Percentiles rank a stretch among this genome's conserved stretches.
These are phyloP conservation scores for Podospora fimiseda DNA, from an alignment of 495 filamentous ascomycete genomes.

Conservation along the genomic window DNA sequence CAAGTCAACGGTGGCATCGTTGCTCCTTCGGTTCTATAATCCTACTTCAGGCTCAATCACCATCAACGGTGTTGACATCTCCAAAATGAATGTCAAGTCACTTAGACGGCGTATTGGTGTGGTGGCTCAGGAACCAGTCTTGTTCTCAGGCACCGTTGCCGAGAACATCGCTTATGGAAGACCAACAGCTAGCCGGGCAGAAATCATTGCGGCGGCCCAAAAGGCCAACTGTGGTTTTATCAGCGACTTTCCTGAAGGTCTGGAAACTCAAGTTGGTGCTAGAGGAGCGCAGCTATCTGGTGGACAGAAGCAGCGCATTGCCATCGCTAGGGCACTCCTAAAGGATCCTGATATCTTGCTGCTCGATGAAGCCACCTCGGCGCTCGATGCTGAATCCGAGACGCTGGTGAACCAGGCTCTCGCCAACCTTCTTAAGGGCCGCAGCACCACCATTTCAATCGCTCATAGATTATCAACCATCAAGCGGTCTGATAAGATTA, in stretches of 20 bases:
- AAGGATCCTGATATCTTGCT: constrained; percentile 96
- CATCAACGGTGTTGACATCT: constrained; percentile 80
- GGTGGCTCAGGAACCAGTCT: constrained; percentile 89
- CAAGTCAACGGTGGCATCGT: constrained; percentile 86
- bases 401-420: constrained; percentile 91
- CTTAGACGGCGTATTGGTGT: constrained; percentile 91
- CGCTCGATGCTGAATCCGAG: constrained; percentile 95
- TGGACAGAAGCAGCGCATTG: constrained; percentile 96
- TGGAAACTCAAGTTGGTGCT: constrained; percentile 89
- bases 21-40: constrained; percentile 86
- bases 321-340: constrained; percentile 88
- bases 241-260: constrained; percentile 89
- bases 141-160: constrained; percentile 92
- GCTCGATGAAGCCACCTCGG: constrained; percentile 88
- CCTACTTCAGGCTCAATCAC: constrained; percentile 70
- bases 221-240: constrained; percentile 98
- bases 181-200: constrained; percentile 66
- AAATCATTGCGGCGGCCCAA: constrained; percentile 79
- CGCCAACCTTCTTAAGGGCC: constrained; percentile 67
- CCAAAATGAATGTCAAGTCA: constrained; percentile 84
- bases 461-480: constrained; percentile 94
- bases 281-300: constrained; percentile 91
- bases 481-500: constrained; percentile 87
- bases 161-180: constrained; percentile 96
- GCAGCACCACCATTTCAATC: constrained; percentile 94